These are phyloP conservation scores for Epichloe brachyelytri DNA, from an alignment of 2,329 filamentous ascomycete species.

Conservation along the genomic window DNA sequence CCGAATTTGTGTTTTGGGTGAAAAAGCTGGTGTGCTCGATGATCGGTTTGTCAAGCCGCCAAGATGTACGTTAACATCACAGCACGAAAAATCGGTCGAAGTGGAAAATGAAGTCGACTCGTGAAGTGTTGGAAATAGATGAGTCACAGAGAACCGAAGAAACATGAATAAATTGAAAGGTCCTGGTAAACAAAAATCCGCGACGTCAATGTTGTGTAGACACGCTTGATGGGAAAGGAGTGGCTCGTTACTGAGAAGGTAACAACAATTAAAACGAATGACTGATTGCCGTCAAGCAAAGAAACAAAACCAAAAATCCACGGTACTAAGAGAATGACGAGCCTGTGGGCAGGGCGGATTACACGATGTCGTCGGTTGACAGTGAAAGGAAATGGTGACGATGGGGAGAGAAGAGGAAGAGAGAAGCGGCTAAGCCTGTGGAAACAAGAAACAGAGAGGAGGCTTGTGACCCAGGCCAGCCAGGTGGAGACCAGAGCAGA, in stretches of 20 bases:
- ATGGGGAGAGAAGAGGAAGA: slow-evolving; percentile 17
- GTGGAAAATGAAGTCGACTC: neutral
- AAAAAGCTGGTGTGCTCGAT: neutral
- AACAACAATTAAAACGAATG: slow-evolving; percentile 24
- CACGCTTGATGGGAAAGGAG: slow-evolving; percentile 1
- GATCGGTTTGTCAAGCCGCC: neutral
- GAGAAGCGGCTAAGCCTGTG: slow-evolving; percentile 12
- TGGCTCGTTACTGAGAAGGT: neutral
- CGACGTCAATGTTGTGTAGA: neutral
- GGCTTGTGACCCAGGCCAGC: neutral
- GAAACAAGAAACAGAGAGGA: slow-evolving; percentile 9
- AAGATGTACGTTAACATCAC: neutral
- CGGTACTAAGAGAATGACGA: slow-evolving; percentile 38
- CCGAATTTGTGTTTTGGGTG: neutral
- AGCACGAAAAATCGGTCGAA: neutral
- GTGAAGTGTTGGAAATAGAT: neutral
- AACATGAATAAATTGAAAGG: neutral
- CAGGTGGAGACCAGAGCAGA: neutral
- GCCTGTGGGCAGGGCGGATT: slow-evolving; percentile 41
- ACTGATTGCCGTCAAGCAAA: slow-evolving; percentile 13
- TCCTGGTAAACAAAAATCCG: neutral
- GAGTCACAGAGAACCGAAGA: neutral
- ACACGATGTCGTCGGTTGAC: slow-evolving; percentile 22
- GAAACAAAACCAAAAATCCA: slow-evolving; percentile 7
- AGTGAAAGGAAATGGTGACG: slow-evolving; percentile 19